These are phyloP conservation scores for Parascedosporium putredinis DNA, from an alignment of 2,329 filamentous ascomycete genomes.

Conservation along the genomic window DNA sequence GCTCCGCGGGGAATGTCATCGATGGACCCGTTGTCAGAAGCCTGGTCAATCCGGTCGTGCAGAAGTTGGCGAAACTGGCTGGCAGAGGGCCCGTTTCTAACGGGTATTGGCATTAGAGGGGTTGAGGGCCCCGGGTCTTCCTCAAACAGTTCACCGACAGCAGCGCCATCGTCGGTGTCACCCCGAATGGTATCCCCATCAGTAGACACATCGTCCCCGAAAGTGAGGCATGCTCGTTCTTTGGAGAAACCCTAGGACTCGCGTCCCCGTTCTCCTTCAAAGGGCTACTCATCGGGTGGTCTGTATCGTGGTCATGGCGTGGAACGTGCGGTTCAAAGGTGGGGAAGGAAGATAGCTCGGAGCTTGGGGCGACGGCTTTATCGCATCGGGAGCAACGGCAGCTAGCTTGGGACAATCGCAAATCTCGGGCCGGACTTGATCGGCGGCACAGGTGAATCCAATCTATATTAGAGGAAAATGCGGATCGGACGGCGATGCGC, in stretches of 20 bases:
- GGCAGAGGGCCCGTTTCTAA: slow-evolving; percentile 15
- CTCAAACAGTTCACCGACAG: not conserved
- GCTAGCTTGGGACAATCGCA: no score
- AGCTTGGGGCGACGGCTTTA: not conserved
- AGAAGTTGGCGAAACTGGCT: slow-evolving; percentile 36
- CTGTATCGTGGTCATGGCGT: slow-evolving; percentile 5
- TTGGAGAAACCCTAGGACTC: not conserved
- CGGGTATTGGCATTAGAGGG: not conserved
- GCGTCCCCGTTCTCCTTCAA: slow-evolving; percentile 5
- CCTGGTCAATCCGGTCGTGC: slow-evolving; percentile 21
- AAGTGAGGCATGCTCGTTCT: not conserved
- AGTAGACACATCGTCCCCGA: not conserved
- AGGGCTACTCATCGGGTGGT: slow-evolving; percentile 5
- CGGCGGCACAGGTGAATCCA: no score
- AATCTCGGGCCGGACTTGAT: no score
- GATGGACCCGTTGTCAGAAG: slow-evolving; percentile 35
- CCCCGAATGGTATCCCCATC: not conserved
- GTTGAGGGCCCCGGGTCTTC: not conserved
- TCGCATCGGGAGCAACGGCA: not conserved
- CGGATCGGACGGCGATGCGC: not conserved
- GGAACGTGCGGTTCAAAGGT: not conserved
- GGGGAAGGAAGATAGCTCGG: slow-evolving; percentile 1
- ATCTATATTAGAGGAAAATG: no score
- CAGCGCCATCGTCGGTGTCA: not conserved
- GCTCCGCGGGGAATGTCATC: slow-evolving; percentile 23